Evolutionary conservation across 2,329 filamentous ascomycete species (phyloP).

Genomic region (Penicillium corylophilum): DNA sequence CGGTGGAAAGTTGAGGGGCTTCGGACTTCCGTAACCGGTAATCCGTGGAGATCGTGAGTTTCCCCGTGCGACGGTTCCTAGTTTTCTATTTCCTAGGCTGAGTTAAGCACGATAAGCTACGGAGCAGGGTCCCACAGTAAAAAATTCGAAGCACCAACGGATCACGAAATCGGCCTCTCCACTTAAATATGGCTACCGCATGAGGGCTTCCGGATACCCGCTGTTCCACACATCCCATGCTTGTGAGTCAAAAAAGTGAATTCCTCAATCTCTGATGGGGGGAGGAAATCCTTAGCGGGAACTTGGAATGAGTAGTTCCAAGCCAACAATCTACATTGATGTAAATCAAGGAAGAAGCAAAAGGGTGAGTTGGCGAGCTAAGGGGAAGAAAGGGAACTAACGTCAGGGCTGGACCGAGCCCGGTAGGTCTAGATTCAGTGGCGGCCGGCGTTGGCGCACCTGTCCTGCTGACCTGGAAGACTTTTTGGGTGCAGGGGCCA

Average conservation of each 20-base stretch:
- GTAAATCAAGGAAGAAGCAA: neutral
- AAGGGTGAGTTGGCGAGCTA: neutral
- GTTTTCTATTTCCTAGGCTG: slow-evolving; percentile 14
- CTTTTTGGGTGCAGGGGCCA: slow-evolving; percentile 12
- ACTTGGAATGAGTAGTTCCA: neutral
- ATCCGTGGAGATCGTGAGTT: slow-evolving; percentile 28
- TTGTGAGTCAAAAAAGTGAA: neutral
- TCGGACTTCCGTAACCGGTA: slow-evolving; percentile 25
- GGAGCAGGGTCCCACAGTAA: slow-evolving; percentile 24
- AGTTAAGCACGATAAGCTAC: slow-evolving; percentile 25
- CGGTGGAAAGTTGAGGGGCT: slow-evolving; percentile 17
- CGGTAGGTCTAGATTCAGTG: slow-evolving; percentile 1
- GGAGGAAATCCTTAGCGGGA: neutral
- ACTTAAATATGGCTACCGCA: neutral
- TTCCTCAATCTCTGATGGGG: neutral
- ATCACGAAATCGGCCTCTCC: slow-evolving; percentile 14
- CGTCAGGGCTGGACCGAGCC: neutral
- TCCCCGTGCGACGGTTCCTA: slow-evolving; percentile 17
- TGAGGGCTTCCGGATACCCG: neutral
- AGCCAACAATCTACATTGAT: neutral
- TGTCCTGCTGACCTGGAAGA: slow-evolving; percentile 15
- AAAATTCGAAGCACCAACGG: slow-evolving; percentile 28
- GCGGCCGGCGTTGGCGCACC: neutral
- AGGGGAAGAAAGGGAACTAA: neutral
- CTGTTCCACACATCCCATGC: neutral